phyloP scores from a whole-genome alignment of 2,329 filamentous ascomycete species.

The Aschersonia sp. region DNA sequence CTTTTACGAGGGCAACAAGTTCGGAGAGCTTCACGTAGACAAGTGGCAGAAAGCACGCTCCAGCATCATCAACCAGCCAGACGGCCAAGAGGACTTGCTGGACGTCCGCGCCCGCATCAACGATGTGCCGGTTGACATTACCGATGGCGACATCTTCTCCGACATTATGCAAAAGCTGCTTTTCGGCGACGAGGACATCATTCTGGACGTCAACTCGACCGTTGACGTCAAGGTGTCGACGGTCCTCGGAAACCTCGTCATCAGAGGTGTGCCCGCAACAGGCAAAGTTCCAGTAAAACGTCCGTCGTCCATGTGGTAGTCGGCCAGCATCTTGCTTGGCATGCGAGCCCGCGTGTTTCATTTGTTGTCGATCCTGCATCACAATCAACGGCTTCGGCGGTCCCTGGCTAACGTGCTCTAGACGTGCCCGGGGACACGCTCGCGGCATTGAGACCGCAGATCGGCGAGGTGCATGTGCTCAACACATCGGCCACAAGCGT shows the following conservation, averaged over 20 bases:
- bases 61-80: conserved; percentile 42
- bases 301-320: conserved; percentile 44
- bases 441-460: conserved; percentile 38
- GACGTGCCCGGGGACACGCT: conserved; percentile 43
- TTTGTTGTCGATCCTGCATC: conserved; percentile 3
- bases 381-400: conserved; percentile 8
- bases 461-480: conserved; percentile 57
- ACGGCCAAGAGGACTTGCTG: conserved; percentile 45
- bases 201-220: conserved; percentile 59
- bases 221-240: conserved; percentile 77
- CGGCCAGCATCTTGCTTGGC: background rate
- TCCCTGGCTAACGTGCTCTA: conserved; percentile 24
- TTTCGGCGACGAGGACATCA: conserved; percentile 56
- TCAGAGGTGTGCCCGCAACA: conserved; percentile 74
- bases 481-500: conserved; percentile 60
- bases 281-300: conserved; percentile 84
- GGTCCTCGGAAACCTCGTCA: conserved; percentile 62
- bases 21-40: conserved; percentile 65
- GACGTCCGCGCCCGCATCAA: conserved; percentile 63
- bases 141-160: conserved; percentile 63
- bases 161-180: conserved; percentile 69
- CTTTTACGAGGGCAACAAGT: conserved; percentile 59
- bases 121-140: conserved; percentile 70
- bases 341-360: conserved; percentile 12
- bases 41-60: conserved; percentile 81